Conservation (phyloP, 305 asterid genomes). For the Solanum chacoense region DNA sequence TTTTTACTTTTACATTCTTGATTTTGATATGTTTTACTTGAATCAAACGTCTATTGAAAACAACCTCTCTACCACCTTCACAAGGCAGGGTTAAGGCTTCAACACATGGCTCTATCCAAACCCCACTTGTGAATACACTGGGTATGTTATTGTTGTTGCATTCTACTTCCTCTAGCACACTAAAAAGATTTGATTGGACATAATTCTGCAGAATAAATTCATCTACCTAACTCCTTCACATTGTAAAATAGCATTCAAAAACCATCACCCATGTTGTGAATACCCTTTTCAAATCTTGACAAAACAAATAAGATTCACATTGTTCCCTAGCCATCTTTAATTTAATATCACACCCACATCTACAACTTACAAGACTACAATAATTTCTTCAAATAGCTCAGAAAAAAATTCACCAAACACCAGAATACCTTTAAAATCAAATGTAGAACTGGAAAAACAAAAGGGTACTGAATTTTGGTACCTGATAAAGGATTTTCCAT, state of each 20-base stretch:
- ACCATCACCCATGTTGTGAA: not conserved
- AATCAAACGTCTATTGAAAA: not conserved
- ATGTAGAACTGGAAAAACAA: not conserved
- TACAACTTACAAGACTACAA: not conserved
- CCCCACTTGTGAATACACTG: not conserved
- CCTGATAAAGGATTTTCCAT: conserved; percentile 93
- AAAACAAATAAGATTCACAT: not conserved
- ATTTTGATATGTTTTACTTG: not conserved
- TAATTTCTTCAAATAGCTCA: not conserved
- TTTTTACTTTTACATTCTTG: not conserved
- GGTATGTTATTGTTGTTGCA: not conserved
- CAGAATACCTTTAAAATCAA: not conserved
- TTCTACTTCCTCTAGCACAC: not conserved
- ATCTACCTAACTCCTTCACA: not conserved
- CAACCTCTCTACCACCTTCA: not conserved
- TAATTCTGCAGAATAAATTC: not conserved
- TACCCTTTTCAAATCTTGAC: not conserved
- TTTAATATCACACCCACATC: not conserved
- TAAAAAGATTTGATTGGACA: not conserved
- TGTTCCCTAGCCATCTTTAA: not conserved
- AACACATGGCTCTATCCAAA: not conserved
- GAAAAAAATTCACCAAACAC: not conserved
- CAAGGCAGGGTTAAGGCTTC: not conserved
- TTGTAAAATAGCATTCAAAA: not conserved
- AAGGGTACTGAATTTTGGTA: not conserved